phyloP scores from a whole-genome alignment of 495 filamentous ascomycete species.

The Tuber indicum region DNA sequence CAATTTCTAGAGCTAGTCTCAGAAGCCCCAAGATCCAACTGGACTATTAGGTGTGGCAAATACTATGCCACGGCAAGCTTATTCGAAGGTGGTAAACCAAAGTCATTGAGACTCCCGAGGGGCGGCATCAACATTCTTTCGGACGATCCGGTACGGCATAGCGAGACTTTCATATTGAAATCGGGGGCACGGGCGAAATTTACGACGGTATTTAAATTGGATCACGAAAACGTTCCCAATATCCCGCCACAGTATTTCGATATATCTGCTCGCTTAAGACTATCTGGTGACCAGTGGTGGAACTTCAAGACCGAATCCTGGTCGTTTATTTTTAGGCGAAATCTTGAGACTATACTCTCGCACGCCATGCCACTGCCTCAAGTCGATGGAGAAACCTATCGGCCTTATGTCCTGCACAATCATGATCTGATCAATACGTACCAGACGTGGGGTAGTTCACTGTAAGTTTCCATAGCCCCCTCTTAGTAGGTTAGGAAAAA shows the following conservation, averaged over 20 bases:
- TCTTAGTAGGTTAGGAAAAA: not conserved
- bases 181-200: not conserved
- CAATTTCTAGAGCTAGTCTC: not conserved
- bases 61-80: not conserved
- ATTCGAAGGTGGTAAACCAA: not conserved
- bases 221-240: not conserved
- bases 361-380: not conserved
- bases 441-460: not conserved
- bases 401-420: not conserved
- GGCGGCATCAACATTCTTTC: not conserved
- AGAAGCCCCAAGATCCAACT: not conserved
- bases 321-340: not conserved
- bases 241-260: not conserved
- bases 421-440: not conserved
- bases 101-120: not conserved
- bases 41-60: not conserved
- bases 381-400: not conserved
- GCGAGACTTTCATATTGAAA: slow-evolving; percentile 1
- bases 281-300: not conserved
- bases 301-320: not conserved
- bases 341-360: not conserved
- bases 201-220: not conserved
- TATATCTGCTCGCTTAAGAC: not conserved
- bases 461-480: not conserved
- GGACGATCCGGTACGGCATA: not conserved